Evolutionary conservation across 352 stramenopile genomes (phyloP), one percentile per base, ranked within the genome.

Genomic region (Phytopythium montanum): DNA sequence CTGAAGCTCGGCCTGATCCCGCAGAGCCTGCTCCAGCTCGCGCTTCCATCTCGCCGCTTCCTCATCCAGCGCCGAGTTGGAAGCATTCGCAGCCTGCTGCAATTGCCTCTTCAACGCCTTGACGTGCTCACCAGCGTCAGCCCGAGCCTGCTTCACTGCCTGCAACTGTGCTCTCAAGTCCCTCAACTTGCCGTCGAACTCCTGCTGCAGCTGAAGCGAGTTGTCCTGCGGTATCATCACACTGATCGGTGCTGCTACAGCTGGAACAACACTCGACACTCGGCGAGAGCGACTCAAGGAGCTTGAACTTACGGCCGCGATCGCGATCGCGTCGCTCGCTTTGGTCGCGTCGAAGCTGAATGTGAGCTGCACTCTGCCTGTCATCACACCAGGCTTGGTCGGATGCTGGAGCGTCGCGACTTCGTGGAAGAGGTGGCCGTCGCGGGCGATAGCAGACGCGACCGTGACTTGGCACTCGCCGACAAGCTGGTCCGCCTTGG

Each of bases 401-500:
- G 81, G 66, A 39, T 86, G 59, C 18, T 73, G 53, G 13, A 93
- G 65, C 3, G 60, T 56, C 28, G 92, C 75, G 41, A 72, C 85
- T 21, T 90, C 81, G 36, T 92, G 70, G 26, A 92, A 85, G 41
- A 90, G 68, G 28, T 89, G 74, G 2, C 85, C 85, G 65, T 95
- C 83, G 25, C 79, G 74, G 1, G 81, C 68, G 23, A 95, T 83
- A 9, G 82, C 81, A 33, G 83, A 90, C 2, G 77, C 73, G 9
- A 93, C 64, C 2, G 83, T 87, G 29, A 95, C 69, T 58, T 93
- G 75, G 39, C 81, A 90, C 54, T 90, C 81, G 2, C 85, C 85
- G 25, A 95, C 58, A 19, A 93, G 59, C 26, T 76, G 73, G 42
- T 95, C 84, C 0, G 75, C 75, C 57, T 90, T 92, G 0, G 65